Evolutionary conservation across 495 filamentous ascomycete species (phyloP).

Genomic region (Xylaria longipes): DNA sequence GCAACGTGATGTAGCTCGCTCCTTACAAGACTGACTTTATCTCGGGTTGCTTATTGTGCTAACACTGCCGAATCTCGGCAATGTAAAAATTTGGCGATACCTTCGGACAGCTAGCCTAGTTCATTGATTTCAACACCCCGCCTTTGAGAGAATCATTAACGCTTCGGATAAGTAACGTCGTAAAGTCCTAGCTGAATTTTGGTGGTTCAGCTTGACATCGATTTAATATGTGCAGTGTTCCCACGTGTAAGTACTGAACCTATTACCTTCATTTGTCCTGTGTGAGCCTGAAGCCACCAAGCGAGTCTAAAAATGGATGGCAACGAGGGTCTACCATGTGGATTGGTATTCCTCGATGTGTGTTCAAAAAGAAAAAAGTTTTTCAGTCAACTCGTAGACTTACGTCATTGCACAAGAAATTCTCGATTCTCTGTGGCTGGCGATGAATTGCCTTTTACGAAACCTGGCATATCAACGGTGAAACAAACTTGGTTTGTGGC

Average conservation of each 20-base stretch:
- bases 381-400: background rate
- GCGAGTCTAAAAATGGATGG: background rate
- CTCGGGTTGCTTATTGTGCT: background rate
- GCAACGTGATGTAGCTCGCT: background rate
- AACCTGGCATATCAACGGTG: background rate
- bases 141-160: background rate
- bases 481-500: background rate
- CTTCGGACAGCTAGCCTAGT: background rate
- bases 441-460: background rate
- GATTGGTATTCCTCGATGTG: background rate
- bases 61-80: no score
- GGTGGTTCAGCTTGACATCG: background rate
- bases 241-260: background rate
- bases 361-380: no score
- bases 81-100: background rate
- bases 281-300: background rate
- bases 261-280: background rate
- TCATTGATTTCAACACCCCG: background rate
- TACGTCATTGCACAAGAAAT: background rate
- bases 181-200: background rate
- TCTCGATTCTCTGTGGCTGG: background rate
- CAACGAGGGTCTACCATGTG: background rate
- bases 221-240: background rate
- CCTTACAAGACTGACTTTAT: background rate
- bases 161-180: background rate